Conservation (phyloP, 371 early-diverging fungal species). For the Mortierella sp. region DNA sequence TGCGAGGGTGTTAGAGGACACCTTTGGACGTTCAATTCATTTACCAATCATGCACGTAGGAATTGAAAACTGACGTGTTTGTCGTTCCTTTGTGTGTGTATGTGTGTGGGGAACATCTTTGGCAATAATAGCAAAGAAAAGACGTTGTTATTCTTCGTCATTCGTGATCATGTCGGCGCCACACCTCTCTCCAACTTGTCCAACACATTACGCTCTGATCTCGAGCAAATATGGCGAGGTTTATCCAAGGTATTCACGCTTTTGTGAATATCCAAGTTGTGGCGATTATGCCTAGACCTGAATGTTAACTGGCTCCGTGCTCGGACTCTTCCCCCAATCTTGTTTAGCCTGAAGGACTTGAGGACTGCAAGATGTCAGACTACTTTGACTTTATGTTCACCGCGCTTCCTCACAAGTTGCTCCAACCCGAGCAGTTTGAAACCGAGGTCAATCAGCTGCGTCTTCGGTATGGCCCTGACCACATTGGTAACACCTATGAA, state of each 20-base stretch:
- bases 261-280: background rate
- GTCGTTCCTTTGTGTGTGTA: background rate
- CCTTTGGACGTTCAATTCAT: too few relatives aligned
- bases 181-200: conserved; percentile 88
- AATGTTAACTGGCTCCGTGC: too few relatives aligned
- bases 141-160: conserved; percentile 93
- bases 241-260: conserved; percentile 81
- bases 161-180: conserved; percentile 92
- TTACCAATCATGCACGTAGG: conserved; percentile 8
- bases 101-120: background rate
- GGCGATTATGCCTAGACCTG: too few relatives aligned
- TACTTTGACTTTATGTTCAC: conserved; percentile 94
- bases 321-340: too few relatives aligned
- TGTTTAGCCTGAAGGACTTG: conserved; percentile 80
- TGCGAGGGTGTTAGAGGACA: too few relatives aligned
- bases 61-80: background rate
- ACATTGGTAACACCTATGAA: too few relatives aligned
- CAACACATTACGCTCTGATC: conserved; percentile 80
- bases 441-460: conserved; percentile 74
- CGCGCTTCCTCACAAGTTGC: conserved; percentile 91
- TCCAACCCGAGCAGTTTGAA: conserved; percentile 88
- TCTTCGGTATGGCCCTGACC: conserved; percentile 57
- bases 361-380: conserved; percentile 81
- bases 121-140: conserved; percentile 65
- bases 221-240: conserved; percentile 91